Conservation (phyloP, 768 basidiomycete genomes). For the Suillus luteus region DNA sequence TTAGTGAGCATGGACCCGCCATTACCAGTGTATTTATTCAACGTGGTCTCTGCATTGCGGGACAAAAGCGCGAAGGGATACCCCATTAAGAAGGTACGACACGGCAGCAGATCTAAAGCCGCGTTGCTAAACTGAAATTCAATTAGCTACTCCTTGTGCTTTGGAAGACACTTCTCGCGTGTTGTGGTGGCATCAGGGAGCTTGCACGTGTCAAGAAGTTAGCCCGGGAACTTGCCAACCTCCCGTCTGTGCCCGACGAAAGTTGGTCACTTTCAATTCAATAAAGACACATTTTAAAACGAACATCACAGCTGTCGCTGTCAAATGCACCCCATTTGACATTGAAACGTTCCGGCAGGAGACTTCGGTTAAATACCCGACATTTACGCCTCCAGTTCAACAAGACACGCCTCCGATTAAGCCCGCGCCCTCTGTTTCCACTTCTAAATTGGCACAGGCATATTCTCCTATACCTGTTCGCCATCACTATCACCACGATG, state of each 20-base stretch:
- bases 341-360: constrained; percentile 89
- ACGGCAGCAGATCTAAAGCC: background rate
- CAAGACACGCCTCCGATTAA: constrained; percentile 30
- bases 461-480: constrained; percentile 92
- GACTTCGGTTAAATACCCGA: constrained; percentile 94
- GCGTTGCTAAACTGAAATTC: background rate
- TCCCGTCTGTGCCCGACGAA: constrained; percentile 57
- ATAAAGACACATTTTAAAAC: constrained; percentile 5
- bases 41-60: constrained; percentile 83
- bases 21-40: constrained; percentile 89
- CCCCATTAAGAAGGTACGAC: constrained; percentile 89
- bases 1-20: constrained; percentile 95
- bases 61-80: constrained; percentile 95
- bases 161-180: constrained; percentile 93
- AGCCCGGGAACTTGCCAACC: constrained; percentile 80
- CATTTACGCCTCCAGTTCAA: constrained; percentile 65
- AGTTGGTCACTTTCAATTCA: constrained; percentile 32
- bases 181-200: constrained; percentile 91
- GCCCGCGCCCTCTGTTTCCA: constrained; percentile 39
- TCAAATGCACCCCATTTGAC: constrained; percentile 91
- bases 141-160: constrained; percentile 83
- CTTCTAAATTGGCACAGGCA: constrained; percentile 81
- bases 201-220: constrained; percentile 80
- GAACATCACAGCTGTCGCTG: constrained; percentile 50
- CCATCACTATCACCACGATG: constrained; percentile 91